These are phyloP conservation scores for Pythium brachiatum DNA, from an alignment of 352 stramenopile genomes.

Conservation along the genomic window DNA sequence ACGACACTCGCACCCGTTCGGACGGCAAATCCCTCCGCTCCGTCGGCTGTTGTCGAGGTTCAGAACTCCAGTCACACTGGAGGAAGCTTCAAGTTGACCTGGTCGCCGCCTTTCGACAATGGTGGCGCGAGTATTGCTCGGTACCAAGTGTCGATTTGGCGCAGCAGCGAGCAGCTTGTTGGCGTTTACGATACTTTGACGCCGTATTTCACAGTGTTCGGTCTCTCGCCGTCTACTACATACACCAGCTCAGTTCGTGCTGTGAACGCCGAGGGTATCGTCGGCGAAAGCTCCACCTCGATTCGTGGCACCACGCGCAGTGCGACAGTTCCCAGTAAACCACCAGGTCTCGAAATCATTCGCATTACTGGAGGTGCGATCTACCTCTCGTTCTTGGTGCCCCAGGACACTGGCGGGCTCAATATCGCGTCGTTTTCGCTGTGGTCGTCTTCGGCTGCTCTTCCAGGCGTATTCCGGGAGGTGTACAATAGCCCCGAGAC, in stretches of 20 bases:
- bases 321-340: conserved; percentile 38
- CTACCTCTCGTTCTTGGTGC: conserved; percentile 31
- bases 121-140: conserved; percentile 34
- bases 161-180: background rate
- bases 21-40: conserved; percentile 29
- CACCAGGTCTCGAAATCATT: conserved; percentile 20
- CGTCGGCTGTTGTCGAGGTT: conserved; percentile 26
- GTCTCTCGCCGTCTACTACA: conserved; percentile 26
- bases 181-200: conserved; percentile 12
- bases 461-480: conserved; percentile 39
- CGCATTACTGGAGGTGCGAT: conserved; percentile 41
- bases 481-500: conserved; percentile 33
- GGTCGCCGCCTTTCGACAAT: conserved; percentile 38
- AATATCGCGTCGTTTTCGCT: conserved; percentile 30
- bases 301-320: conserved; percentile 31
- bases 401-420: conserved; percentile 40
- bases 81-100: conserved; percentile 42
- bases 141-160: conserved; percentile 29
- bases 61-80: conserved; percentile 34
- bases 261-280: conserved; percentile 32
- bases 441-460: conserved; percentile 31
- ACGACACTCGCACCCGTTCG: conserved; percentile 17
- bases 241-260: conserved; percentile 38
- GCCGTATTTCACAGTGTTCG: conserved; percentile 21
- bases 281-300: conserved; percentile 19